Evolutionary conservation across 2,329 filamentous ascomycete genomes (phyloP), one percentile per base, ranked within the genome.

Genomic region (Cladophialophora exuberans): DNA sequence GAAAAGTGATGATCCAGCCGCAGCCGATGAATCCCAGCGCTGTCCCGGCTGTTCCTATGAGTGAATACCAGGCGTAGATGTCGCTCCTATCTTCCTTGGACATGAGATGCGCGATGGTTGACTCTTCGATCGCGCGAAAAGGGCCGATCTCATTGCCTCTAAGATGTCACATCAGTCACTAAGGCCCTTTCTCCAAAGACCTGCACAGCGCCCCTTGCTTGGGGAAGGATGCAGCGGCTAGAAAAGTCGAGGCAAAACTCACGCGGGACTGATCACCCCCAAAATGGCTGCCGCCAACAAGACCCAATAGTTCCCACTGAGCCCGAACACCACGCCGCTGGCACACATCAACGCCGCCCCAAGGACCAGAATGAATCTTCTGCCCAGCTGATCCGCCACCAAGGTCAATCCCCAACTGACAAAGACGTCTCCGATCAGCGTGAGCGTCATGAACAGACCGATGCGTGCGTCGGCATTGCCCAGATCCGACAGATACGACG

Each of bases 381-480:
- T 74, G 2, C 84, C 83, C 41, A 83, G 61, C 0, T 70, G 71
- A 68, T 87, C 84, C 0, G 84, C 83, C 49, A 84, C 74, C 1
- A 86, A 73, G 0, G 83, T 83, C 17, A 86, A 67, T 15, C 79
- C 66, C 4, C 85, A 77, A 1, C 79, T 80, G 6, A 86, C 78
- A 0, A 81, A 66, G 1, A 86, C 82, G 69, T 87, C 83, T 10
- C 84, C 84, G 2, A 78, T 65, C 11, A 86, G 73, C 0, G 84
- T 87, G 31, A 86, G 69, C 0, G 80, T 84, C 83, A 87, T 85
- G 62, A 87, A 86, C 5, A 86, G 65, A 4, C 84, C 84, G 55
- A 86, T 86, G 18, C 74, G 76, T 22, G 79, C 73, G 66, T 86
- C 83, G 0, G 82, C 74, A 50, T 84, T 78, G 0, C 72, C 69